phyloP scores from a whole-genome alignment of 192 early-diverging fungal genomes.

The Coemansia sp. region DNA sequence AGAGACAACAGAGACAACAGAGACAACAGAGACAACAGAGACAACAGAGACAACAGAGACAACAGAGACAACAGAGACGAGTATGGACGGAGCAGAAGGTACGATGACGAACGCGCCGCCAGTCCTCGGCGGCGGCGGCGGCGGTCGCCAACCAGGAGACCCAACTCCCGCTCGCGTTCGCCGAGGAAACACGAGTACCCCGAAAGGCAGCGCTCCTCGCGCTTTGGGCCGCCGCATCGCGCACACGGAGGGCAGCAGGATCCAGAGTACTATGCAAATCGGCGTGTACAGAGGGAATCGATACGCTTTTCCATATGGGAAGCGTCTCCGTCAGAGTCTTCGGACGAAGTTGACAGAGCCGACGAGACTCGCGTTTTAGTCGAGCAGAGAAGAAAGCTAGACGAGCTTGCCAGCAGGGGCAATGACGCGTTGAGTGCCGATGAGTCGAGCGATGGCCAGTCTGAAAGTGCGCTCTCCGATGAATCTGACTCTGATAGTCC shows the following conservation, averaged over 20 bases:
- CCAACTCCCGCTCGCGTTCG: not conserved
- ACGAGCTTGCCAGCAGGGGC: slow-evolving; percentile 19
- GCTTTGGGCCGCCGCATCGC: not conserved
- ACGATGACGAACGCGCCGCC: not conserved
- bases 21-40: too few relatives aligned
- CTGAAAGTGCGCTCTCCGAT: not conserved
- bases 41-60: too few relatives aligned
- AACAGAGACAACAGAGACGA: slow-evolving; percentile 12
- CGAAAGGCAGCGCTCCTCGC: not conserved
- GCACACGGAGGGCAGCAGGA: slow-evolving; percentile 18
- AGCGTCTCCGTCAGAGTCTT: slow-evolving; percentile 56
- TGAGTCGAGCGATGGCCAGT: slow-evolving; percentile 1
- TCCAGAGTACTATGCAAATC: slow-evolving; percentile 32
- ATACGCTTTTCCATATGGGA: slow-evolving; percentile 58
- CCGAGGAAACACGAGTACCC: not conserved
- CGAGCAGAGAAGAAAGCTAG: slow-evolving; percentile 22
- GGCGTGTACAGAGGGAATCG: slow-evolving; percentile 44
- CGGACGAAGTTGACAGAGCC: slow-evolving; percentile 46
- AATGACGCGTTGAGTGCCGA: slow-evolving; percentile 13
- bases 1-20: not conserved
- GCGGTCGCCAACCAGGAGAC: not conserved
- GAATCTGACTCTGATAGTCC: slow-evolving; percentile 2
- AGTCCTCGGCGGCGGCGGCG: not conserved
- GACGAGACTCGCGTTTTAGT: slow-evolving; percentile 38
- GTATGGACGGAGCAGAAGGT: slow-evolving; percentile 7